Percentiles rank a stretch among this genome's conserved stretches.
phyloP scores from a whole-genome alignment of 495 filamentous ascomycete species.

The Cryomyces antarcticus region DNA sequence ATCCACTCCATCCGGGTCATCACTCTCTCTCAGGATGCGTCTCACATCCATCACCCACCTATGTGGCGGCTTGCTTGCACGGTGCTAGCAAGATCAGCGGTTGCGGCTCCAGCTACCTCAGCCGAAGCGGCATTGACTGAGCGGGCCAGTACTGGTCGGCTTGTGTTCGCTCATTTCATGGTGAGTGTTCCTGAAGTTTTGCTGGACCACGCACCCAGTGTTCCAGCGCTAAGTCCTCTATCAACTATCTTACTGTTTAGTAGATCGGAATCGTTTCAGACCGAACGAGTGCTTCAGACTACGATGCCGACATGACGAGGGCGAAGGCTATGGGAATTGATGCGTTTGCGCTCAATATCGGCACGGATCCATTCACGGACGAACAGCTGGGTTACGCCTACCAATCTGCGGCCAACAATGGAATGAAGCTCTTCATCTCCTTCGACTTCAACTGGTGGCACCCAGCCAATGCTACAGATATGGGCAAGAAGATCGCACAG shows the following conservation, averaged over 20 bases:
- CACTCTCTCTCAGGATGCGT: not conserved
- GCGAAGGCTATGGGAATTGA: slow-evolving; percentile 47
- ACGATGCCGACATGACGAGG: slow-evolving; percentile 35
- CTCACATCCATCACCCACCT: not conserved
- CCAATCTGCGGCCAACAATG: slow-evolving; percentile 27
- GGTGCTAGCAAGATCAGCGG: too few relatives aligned
- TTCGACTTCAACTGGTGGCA: slow-evolving; percentile 36
- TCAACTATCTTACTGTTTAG: not conserved
- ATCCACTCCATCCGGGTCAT: too few relatives aligned
- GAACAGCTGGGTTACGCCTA: slow-evolving; percentile 32
- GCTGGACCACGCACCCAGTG: not conserved
- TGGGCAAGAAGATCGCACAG: slow-evolving; percentile 33
- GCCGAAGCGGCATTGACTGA: not conserved
- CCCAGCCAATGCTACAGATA: slow-evolving; percentile 32
- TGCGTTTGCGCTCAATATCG: slow-evolving; percentile 54
- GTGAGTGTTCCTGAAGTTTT: not conserved
- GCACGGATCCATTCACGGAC: slow-evolving; percentile 24
- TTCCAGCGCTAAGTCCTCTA: not conserved
- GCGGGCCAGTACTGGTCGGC: not conserved
- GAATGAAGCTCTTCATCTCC: slow-evolving; percentile 45
- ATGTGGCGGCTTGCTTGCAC: not conserved
- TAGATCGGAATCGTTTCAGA: not conserved
- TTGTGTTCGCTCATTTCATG: slow-evolving; percentile 5
- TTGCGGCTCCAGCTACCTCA: too few relatives aligned
- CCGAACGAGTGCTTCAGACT: slow-evolving; percentile 11